These are phyloP conservation scores for Tricholoma sp. DNA, from an alignment of 768 basidiomycete species.

Conservation along the genomic window DNA sequence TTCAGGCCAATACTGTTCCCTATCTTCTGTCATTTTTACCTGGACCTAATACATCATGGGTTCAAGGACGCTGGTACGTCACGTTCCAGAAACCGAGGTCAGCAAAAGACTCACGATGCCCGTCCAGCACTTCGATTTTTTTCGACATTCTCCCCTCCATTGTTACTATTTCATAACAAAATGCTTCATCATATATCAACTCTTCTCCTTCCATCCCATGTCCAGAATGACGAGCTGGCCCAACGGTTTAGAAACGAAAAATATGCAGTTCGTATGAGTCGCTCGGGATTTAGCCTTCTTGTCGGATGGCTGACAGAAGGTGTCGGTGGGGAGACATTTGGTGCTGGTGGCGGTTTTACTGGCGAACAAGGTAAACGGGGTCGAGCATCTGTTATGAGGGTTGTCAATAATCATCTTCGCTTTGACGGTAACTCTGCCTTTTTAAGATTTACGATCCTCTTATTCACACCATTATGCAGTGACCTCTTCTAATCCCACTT, in stretches of 20 bases:
- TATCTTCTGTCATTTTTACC: slow-evolving; percentile 95
- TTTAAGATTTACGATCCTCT: slow-evolving; percentile 4
- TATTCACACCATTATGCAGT: slow-evolving; percentile 40
- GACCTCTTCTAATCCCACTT: slow-evolving; percentile 61
- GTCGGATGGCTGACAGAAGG: slow-evolving; percentile 97
- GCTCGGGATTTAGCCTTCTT: slow-evolving; percentile 86
- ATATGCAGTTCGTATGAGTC: slow-evolving; percentile 84
- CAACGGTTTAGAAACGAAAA: slow-evolving; percentile 87
- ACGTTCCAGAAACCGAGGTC: background rate
- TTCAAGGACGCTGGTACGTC: slow-evolving; percentile 83
- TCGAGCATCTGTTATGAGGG: slow-evolving; percentile 84
- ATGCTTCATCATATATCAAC: slow-evolving; percentile 77
- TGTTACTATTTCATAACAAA: slow-evolving; percentile 59
- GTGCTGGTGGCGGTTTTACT: slow-evolving; percentile 71
- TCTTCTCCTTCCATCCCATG: slow-evolving; percentile 76
- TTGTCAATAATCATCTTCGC: slow-evolving; percentile 89
- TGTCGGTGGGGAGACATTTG: slow-evolving; percentile 78
- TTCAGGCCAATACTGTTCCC: slow-evolving; percentile 92
- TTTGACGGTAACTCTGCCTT: slow-evolving; percentile 66
- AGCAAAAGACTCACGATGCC: slow-evolving; percentile 12
- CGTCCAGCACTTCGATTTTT: slow-evolving; percentile 69
- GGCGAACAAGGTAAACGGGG: slow-evolving; percentile 82
- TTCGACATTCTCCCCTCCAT: slow-evolving; percentile 59
- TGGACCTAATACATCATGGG: slow-evolving; percentile 88
- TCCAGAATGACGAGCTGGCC: slow-evolving; percentile 76